Evolutionary conservation across 164 flowering plant genomes (phyloP), one percentile per base, ranked within the genome.

Genomic region (Saururus chinensis): DNA sequence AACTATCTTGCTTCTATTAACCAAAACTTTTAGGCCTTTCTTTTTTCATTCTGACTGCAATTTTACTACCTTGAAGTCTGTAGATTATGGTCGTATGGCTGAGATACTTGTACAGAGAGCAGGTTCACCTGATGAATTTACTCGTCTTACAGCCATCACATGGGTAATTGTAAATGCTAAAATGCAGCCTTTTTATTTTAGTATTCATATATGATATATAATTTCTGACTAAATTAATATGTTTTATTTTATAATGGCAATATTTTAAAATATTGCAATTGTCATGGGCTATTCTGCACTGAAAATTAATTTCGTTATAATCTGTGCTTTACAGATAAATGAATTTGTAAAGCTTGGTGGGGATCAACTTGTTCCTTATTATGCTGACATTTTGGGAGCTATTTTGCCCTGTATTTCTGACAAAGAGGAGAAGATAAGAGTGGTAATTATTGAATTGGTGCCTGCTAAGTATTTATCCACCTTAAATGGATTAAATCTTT

Each of bases 61-160:
- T 80, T 76, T 77, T 85, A 77, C 70, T 83, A 60, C 77, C 82
- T 57, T 82, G 81, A 81, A 89, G 99, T 93, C 99, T 83, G 97
- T 93, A 90, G 99, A 93, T 85, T 93, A 90, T 78, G 99, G 97
- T 69, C 96, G 99, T 71, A 90, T 93, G 97, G 99, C 99, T 71
- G 97, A 90, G 73, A 93, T 93, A 64, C 75, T 93, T 79, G 96
- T 93, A 16, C 95, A 84, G 68, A 87, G 99, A 76, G 99, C 97
- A 42, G 81, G 77, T 68, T 83, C 97, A 62, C 75, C 79, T 14
- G 97, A 93, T 80, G 95, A 84, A 70, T 93, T 90, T 77, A 93
- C 99, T 42, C 78, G 99, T 63, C 72, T 84, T 77, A 90, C 95
- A 60, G 87, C 96, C 51, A 82, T 93, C 52, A 90, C 97, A 40